These are phyloP conservation scores for Candida piceae DNA, from an alignment of 805 yeast species.

Conservation along the genomic window DNA sequence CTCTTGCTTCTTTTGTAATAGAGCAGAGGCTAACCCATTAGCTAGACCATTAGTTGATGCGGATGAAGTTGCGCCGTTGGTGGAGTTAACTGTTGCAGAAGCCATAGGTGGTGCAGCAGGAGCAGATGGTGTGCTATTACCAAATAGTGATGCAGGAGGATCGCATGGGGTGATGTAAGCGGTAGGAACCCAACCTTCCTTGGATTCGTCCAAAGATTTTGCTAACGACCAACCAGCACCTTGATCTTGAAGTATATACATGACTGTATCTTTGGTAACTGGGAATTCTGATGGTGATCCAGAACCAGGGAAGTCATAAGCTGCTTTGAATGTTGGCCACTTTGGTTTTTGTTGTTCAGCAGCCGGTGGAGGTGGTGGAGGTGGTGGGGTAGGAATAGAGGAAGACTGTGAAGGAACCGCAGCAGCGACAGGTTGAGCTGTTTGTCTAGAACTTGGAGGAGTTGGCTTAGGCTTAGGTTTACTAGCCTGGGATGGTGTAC, in stretches of 20 bases:
- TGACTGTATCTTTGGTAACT: slow-evolving; percentile 66
- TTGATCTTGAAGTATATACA: slow-evolving; percentile 65
- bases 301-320: slow-evolving; percentile 84
- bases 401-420: neutral
- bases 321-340: slow-evolving; percentile 76
- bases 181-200: slow-evolving; percentile 97
- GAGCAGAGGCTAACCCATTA: slow-evolving; percentile 63
- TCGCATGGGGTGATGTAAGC: slow-evolving; percentile 70
- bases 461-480: slow-evolving; percentile 8
- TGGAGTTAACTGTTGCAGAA: slow-evolving; percentile 15
- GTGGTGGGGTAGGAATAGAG: slow-evolving; percentile 20
- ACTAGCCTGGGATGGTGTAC: slow-evolving; percentile 18
- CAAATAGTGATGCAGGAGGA: slow-evolving; percentile 36
- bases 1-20: slow-evolving; percentile 56
- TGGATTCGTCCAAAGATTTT: slow-evolving; percentile 63
- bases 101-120: slow-evolving; percentile 24
- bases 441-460: slow-evolving; percentile 4
- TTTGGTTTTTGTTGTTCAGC: slow-evolving; percentile 57
- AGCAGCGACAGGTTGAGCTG: slow-evolving; percentile 6
- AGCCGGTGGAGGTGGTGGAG: slow-evolving; percentile 76
- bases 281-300: slow-evolving; percentile 81
- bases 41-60: slow-evolving; percentile 24
- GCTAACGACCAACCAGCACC: slow-evolving; percentile 95
- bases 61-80: slow-evolving; percentile 14
- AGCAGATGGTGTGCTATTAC: slow-evolving; percentile 34